Base-by-base conservation (phyloP, 306 rosid species). In the Astragalus membranaceus region DNA sequence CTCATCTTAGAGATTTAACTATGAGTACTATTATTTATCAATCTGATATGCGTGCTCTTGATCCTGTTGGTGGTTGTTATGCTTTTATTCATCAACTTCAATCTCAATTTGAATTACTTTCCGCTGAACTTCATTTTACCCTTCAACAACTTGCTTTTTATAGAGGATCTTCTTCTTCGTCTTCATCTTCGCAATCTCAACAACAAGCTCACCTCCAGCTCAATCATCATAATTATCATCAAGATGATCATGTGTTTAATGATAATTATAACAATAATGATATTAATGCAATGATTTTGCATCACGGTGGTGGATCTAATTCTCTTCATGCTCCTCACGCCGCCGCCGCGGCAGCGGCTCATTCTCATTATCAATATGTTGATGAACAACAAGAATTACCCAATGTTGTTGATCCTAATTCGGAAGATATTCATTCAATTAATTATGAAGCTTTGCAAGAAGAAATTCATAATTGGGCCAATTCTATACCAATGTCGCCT, bases 51-150 rank as follows among this genome's bases (percentile, higher is more conserved):
- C 88, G 98, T 0, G 89, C 94, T 7, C 0, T 1, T 0, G 89
- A 93, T 32, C 98, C 98, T 0, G 86, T 87, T 1, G 97, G 97
- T 0, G 98, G 98, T 0, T 93, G 96, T 4, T 77, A 37, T 10
- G 46, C 81, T 0, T 26, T 57, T 20, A 74, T 93, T 0, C 70
- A 29, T 0, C 73, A 83, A 0, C 81, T 90, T 0, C 85, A 85
- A 0, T 75, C 83, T 0, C 80, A 83, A 59, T 69, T 84, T 7
- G 84, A 78, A 0, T 70, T 8, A 26, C 14, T 17, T 17, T 10
- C 62, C 2, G 85, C 85, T 0, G 88, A 90, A 36, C 88, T 86
- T 10, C 79, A 81, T 0, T 48, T 88, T 2, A 70, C 86, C 0
- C 85, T 75, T 32, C 97, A 85, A 6, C 96, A 87, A 1, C 80